Conservation (phyloP, 129 eudicot species). For the Saposhnikovia divaricata region DNA sequence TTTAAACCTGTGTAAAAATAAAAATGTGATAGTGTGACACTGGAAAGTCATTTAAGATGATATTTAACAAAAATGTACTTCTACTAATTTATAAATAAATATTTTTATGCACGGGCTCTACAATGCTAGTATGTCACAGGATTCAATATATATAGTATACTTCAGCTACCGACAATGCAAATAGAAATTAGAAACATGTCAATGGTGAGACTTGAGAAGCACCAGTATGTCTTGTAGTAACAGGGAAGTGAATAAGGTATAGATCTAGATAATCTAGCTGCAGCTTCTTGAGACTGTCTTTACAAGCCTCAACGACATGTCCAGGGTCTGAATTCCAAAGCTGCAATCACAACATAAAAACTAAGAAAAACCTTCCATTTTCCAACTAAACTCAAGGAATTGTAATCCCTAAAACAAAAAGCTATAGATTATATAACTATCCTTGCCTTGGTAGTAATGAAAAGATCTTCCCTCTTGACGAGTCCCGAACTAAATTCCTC, state of each 20-base stretch:
- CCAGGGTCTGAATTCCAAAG: conserved; percentile 95
- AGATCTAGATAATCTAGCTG: conserved; percentile 83
- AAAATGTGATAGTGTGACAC: background rate
- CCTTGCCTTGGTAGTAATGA: conserved; percentile 93
- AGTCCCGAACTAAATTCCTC: conserved; percentile 69
- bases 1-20: background rate
- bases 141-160: background rate
- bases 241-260: conserved; percentile 73
- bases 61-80: no score
- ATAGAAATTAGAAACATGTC: background rate
- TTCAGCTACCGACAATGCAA: background rate
- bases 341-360: conserved; percentile 27
- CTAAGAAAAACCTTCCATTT: background rate
- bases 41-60: background rate
- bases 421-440: background rate
- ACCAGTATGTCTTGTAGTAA: conserved; percentile 88
- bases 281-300: conserved; percentile 78
- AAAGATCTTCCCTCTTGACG: conserved; percentile 85
- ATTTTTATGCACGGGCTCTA: background rate
- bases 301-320: conserved; percentile 86
- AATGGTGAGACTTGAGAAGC: background rate
- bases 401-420: background rate
- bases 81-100: no score
- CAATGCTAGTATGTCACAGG: background rate
- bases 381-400: background rate